phyloP scores from a whole-genome alignment of 768 basidiomycete genomes.

The Phanerochaete sordida region DNA sequence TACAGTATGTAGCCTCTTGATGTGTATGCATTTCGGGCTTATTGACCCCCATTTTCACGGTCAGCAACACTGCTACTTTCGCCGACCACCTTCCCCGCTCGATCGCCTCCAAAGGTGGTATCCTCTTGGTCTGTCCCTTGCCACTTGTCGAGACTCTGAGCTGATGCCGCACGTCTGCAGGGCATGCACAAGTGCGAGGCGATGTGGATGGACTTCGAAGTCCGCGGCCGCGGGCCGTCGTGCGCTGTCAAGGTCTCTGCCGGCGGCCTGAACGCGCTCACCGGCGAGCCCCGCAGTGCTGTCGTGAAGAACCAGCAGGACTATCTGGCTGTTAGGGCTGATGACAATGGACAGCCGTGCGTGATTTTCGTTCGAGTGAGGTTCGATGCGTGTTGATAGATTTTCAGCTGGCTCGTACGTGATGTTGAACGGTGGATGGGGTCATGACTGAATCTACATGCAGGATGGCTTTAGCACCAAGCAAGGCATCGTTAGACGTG shows the following conservation, averaged over 20 bases:
- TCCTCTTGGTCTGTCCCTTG: conserved; percentile 20
- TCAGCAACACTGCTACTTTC: conserved; percentile 18
- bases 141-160: not conserved
- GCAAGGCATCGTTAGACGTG: conserved; percentile 23
- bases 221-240: not conserved
- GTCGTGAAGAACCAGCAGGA: conserved; percentile 20
- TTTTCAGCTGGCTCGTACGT: conserved; percentile 7
- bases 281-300: conserved; percentile 18
- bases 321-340: conserved; percentile 17
- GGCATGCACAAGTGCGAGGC: conserved; percentile 28
- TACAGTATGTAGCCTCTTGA: conserved; percentile 16
- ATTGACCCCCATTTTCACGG: too few species aligned
- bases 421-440: not conserved
- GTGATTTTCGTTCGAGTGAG: not conserved
- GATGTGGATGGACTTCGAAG: conserved; percentile 26
- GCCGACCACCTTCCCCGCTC: conserved; percentile 16
- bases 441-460: not conserved
- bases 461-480: conserved; percentile 25
- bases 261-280: conserved; percentile 28
- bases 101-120: conserved; percentile 22
- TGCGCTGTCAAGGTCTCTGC: conserved; percentile 27
- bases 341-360: conserved; percentile 14
- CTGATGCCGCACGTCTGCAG: conserved; percentile 3
- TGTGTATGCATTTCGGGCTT: not conserved
- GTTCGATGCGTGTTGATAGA: not conserved